These are phyloP conservation scores for Aegilops sharonensis DNA, from an alignment of 176 grass and related monocot species.

Conservation along the genomic window DNA sequence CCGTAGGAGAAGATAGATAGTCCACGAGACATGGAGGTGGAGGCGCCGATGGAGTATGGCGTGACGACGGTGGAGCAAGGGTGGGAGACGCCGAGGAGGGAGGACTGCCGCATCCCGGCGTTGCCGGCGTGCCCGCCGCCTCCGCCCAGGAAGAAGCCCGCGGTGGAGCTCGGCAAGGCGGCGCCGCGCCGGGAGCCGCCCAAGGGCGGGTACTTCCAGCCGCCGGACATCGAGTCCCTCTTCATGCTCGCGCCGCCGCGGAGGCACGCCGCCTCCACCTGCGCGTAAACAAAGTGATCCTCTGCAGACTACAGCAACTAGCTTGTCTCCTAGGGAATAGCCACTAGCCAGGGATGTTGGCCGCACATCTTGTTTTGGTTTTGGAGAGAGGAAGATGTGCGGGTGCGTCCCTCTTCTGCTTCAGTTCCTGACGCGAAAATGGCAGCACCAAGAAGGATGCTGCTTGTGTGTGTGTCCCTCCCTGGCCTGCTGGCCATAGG, in stretches of 20 bases:
- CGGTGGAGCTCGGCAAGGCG: neutral
- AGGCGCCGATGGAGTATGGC: neutral
- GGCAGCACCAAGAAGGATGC: neutral
- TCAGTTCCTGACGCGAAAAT: neutral
- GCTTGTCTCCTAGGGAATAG: neutral
- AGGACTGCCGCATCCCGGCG: constrained; percentile 65
- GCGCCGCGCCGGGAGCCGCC: constrained; percentile 37
- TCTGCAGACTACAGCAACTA: neutral
- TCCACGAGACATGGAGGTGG: constrained; percentile 6
- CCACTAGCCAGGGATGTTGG: neutral
- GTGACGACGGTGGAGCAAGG: constrained; percentile 31
- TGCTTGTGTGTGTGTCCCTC: neutral
- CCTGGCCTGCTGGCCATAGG: neutral
- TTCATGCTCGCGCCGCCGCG: constrained; percentile 48
- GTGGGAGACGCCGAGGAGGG: constrained; percentile 65
- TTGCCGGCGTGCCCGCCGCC: constrained; percentile 49
- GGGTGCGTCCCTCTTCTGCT: neutral
- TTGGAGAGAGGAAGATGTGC: constrained; percentile 17
- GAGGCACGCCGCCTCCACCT: constrained; percentile 38
- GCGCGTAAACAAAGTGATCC: neutral
- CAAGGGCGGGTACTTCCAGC: constrained; percentile 74
- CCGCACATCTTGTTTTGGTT: constrained; percentile 2
- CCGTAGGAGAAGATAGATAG: too few species aligned
- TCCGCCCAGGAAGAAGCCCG: constrained; percentile 45
- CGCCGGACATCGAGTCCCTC: constrained; percentile 77